Conservation (phyloP, 306 rosid genomes). For the Lupinus albus region DNA sequence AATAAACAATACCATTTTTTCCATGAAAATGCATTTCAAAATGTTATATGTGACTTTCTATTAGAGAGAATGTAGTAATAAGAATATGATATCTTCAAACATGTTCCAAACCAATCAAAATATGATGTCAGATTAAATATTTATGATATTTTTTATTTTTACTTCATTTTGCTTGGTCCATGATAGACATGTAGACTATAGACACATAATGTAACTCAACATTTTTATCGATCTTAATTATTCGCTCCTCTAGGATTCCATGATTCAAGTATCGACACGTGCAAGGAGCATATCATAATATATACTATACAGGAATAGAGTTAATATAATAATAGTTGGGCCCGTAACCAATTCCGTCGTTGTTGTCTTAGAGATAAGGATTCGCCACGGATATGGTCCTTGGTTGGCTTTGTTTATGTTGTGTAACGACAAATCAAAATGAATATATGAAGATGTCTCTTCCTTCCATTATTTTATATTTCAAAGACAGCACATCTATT, state of each 20-base stretch:
- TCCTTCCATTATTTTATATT: neutral
- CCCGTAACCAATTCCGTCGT: neutral
- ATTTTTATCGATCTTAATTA: no score
- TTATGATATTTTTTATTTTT: no score
- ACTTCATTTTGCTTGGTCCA: no score
- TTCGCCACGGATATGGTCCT: slow-evolving; percentile 46
- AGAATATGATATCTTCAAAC: no score
- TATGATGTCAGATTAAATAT: no score
- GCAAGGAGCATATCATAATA: slow-evolving; percentile 8
- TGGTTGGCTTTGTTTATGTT: slow-evolving; percentile 34
- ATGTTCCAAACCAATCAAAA: no score
- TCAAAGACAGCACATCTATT: slow-evolving; percentile 15
- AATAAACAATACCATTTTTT: no score
- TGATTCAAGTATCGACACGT: slow-evolving; percentile 25
- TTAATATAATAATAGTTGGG: slow-evolving; percentile 12
- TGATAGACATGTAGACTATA: no score
- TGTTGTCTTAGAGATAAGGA: slow-evolving; percentile 46
- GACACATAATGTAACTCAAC: neutral
- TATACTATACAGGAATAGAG: slow-evolving; percentile 21
- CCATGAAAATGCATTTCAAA: no score
- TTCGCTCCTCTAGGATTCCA: slow-evolving; percentile 23
- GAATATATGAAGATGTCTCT: slow-evolving; percentile 41
- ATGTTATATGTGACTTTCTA: no score
- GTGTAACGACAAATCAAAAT: slow-evolving; percentile 2
- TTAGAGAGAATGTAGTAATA: neutral